Evolutionary conservation across 768 basidiomycete species (phyloP), one percentile per base, ranked within the genome.

Genomic region (Mrakia frigida): DNA sequence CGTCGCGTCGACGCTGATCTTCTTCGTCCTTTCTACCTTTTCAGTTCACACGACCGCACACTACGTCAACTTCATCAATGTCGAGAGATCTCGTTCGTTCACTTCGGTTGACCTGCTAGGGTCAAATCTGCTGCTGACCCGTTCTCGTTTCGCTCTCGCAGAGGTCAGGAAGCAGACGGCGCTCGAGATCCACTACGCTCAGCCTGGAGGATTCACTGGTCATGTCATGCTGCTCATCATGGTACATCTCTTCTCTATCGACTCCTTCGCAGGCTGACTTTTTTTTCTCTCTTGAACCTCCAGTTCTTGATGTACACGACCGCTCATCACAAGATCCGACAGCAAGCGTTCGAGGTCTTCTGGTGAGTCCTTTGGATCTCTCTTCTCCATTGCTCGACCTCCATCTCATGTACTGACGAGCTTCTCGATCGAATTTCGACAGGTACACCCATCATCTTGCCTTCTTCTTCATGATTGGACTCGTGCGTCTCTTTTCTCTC

Each of bases 141-240:
- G 10, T 37, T 43, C 28, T 35, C 73, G 23, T 31, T 50, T 56
- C 84, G 92, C 56, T 78, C 79, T 71, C 80, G 79, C 80, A 52
- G 80, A 96, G 87, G 88, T 95, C 75, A 90, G 94, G 67, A 87
- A 88, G 73, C 86, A 92, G 82, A 86, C 85, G 3, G 94, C 94
- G 2, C 87, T 89, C 75, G 85, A 92, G 75, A 94, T 96, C 80
- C 93, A 96, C 82, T 96, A 96, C 84, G 88, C 87, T 0, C 91
- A 94, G 82, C 85, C 92, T 9, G 93, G 92, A 79, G 93, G 92
- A n/a, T 90, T 96, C 82, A 93, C 94, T 1, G 94, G 94, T 21
- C 94, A 98, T 82, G 91, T 93, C 83, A 94, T 96, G 94, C 88
- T 96, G 59, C 85, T 97, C 77, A 89, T 94, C 83, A 94, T 98